Conservation (phyloP, 2,329 filamentous ascomycete species). For the Neurospora crassa region DNA sequence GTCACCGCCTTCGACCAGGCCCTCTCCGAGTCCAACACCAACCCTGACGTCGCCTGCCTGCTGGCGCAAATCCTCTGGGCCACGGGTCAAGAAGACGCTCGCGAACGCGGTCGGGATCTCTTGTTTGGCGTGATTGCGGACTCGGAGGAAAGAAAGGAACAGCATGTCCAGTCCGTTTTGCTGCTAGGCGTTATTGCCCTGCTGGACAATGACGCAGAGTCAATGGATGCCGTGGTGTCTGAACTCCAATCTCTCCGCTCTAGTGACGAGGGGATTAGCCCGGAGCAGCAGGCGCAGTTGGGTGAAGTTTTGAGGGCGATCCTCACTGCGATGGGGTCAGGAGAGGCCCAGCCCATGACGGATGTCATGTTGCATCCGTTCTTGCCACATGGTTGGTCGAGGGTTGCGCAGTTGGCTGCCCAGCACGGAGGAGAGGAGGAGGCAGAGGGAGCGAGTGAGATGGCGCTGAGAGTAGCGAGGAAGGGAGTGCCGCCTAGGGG, state of each 20-base stretch:
- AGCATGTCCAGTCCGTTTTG: slow-evolving; percentile 70
- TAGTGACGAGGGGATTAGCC: slow-evolving; percentile 47
- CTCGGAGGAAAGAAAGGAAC: slow-evolving; percentile 8
- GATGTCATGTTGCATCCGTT: slow-evolving; percentile 76
- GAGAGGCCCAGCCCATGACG: slow-evolving; percentile 53
- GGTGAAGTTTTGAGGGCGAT: slow-evolving; percentile 69
- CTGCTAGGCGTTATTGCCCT: slow-evolving; percentile 78
- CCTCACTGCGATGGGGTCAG: slow-evolving; percentile 43
- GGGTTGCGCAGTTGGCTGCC: slow-evolving; percentile 47
- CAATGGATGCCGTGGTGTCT: slow-evolving; percentile 67
- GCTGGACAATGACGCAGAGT: slow-evolving; percentile 69
- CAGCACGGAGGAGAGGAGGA: slow-evolving; percentile 11
- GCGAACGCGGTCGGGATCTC: slow-evolving; percentile 65
- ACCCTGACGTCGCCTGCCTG: slow-evolving; percentile 78
- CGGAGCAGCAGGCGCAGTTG: slow-evolving; percentile 57
- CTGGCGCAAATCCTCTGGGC: slow-evolving; percentile 92
- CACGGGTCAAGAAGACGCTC: slow-evolving; percentile 64
- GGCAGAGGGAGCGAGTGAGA: slow-evolving; percentile 47
- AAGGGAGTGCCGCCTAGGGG: slow-evolving; percentile 67
- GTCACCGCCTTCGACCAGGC: slow-evolving; percentile 74
- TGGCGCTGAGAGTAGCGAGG: slow-evolving; percentile 72
- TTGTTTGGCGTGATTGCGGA: slow-evolving; percentile 73
- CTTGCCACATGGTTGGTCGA: slow-evolving; percentile 71
- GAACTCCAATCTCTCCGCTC: slow-evolving; percentile 68
- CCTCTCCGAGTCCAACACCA: slow-evolving; percentile 58